Percentiles rank a stretch among this genome's conserved stretches.
Evolutionary conservation across 371 early-diverging fungal species (phyloP).

Genomic region (Apophysomyces sp.): DNA sequence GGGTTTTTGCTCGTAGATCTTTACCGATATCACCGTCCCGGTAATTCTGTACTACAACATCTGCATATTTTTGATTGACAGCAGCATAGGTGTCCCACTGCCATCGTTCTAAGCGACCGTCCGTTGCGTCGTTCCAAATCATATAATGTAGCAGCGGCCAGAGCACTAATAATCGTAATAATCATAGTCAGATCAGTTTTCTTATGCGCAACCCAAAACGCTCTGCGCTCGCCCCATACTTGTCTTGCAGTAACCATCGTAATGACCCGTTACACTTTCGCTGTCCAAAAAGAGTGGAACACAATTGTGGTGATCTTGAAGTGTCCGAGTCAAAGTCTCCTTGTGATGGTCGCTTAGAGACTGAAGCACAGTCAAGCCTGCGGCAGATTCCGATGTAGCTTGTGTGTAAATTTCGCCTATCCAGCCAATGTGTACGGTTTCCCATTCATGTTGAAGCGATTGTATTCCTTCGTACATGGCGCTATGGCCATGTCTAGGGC

Average conservation of each 20-base stretch:
- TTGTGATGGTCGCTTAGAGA: constrained; percentile 35
- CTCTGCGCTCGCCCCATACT: constrained; percentile 41
- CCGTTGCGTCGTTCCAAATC: constrained; percentile 82
- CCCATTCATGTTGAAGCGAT: constrained; percentile 47
- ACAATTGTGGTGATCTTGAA: constrained; percentile 53
- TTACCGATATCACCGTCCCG: constrained; percentile 84
- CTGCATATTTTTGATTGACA: constrained; percentile 87
- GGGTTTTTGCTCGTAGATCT: background rate
- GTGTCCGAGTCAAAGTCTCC: constrained; percentile 29
- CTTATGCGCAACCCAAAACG: background rate
- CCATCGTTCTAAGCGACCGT: constrained; percentile 61
- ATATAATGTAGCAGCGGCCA: constrained; percentile 99
- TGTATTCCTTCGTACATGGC: constrained; percentile 77
- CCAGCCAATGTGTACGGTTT: constrained; percentile 69
- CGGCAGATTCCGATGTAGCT: constrained; percentile 2
- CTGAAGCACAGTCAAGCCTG: constrained; percentile 7
- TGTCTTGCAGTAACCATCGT: constrained; percentile 91
- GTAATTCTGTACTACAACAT: constrained; percentile 73
- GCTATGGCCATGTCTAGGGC: constrained; percentile 65
- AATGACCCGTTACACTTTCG: constrained; percentile 71
- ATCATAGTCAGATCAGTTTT: background rate
- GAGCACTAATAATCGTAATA: constrained; percentile 68
- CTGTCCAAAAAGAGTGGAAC: constrained; percentile 81
- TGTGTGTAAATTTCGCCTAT: constrained; percentile 49
- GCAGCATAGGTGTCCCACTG: constrained; percentile 87